These are phyloP conservation scores for Daldinia sp. DNA, from an alignment of 2,329 filamentous ascomycete genomes.

Conservation along the genomic window DNA sequence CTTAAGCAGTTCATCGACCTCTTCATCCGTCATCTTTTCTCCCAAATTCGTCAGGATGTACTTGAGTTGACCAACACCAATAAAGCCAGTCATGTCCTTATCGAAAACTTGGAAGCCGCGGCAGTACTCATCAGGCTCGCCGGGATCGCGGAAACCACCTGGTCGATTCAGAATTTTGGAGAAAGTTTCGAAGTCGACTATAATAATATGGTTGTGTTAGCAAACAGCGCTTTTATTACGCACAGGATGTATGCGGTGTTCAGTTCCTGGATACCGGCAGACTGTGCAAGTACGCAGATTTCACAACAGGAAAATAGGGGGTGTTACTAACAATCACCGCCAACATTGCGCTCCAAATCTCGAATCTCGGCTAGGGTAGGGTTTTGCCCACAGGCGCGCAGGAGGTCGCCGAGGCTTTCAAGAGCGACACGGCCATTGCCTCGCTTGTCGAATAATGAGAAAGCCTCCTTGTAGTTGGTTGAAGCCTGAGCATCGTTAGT, in stretches of 20 bases:
- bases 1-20: constrained; percentile 99
- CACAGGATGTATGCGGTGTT: neutral
- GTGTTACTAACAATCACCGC: constrained; percentile 83
- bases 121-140: constrained; percentile 98
- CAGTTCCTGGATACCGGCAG: neutral
- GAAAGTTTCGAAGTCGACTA: constrained; percentile 99
- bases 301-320: constrained; percentile 28
- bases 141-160: constrained; percentile 96
- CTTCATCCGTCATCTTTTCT: constrained; percentile 99
- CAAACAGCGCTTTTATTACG: neutral
- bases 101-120: constrained; percentile 99
- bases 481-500: constrained; percentile 67
- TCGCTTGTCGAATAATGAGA: constrained; percentile 99
- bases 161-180: constrained; percentile 96
- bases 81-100: constrained; percentile 98
- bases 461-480: constrained; percentile 99
- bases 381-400: constrained; percentile 98
- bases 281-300: neutral
- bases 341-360: constrained; percentile 90
- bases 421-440: constrained; percentile 91
- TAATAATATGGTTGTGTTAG: constrained; percentile 24
- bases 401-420: constrained; percentile 89
- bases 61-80: constrained; percentile 96
- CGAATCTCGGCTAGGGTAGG: constrained; percentile 92
- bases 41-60: constrained; percentile 98